Base-by-base conservation (phyloP, 768 basidiomycete species). In the Sistotremastrum suecicum region DNA sequence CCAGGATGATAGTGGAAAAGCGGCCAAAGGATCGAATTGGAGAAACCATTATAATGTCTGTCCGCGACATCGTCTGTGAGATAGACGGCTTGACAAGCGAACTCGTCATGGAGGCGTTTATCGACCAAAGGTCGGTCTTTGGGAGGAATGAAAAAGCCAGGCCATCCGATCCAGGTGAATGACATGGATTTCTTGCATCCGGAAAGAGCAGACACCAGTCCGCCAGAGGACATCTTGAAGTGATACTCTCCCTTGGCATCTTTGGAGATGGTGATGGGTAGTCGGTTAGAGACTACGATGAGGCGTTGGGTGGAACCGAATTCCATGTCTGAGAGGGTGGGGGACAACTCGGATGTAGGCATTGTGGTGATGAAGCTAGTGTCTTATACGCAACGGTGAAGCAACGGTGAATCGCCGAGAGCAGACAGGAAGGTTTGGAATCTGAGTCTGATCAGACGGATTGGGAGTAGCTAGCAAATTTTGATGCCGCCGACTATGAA, bases 1-100 rank as follows among this genome's bases (percentile, higher is more conserved):
- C 94, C 94, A 5, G 95, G 95, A 62, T 98, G 94, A 65, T 97
- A 99, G 62, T 99, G 95, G 74, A 99, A 97, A 41, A 99, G 71
- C 2, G 95, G 95, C 95, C 95, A 99, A 43, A 99, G 78, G 65
- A 99, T 98, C 45, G 92, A 95, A 68, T 99, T 99, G 55, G 92
- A 94, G 74, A 99, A 98, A 46, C 95, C 89, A 60, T 92, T 92
- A 67, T 89, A 99, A 64, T 98, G 92, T 44, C 83, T 76, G 63
- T 99, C 95, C n/a, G 95, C 94, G 52, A 99, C 77, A 57, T 98
- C 94, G 60, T 97, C 94, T 50, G 91, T 85, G 54, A 99, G 81
- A 66, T 95, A 95, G 56, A 99, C 95, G 20, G 95, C 94, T 61
- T 92, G 89, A 61, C 94, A 99, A 32, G 85, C 85, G 64, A 90